Evolutionary conservation across 352 stramenopile species (phyloP).

Genomic region (Phytophthora chlamydospora): DNA sequence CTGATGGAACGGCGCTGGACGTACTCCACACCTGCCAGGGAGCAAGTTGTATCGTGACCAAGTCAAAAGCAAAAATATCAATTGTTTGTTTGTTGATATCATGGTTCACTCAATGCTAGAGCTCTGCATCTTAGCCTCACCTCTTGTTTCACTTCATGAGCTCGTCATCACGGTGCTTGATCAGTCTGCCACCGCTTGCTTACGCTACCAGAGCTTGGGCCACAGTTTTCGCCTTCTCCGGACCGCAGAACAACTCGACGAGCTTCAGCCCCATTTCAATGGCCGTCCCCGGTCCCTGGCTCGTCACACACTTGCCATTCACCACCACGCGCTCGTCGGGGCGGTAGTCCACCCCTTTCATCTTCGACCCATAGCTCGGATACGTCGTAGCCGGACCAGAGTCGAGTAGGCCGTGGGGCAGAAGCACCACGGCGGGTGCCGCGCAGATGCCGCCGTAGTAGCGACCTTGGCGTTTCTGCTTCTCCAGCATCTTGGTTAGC

Average conservation of each 20-base stretch:
- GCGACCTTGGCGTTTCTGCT: conserved; percentile 61
- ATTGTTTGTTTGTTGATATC: too few species aligned
- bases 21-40: too few species aligned
- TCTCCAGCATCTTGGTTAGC: conserved; percentile 57
- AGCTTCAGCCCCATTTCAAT: conserved; percentile 83
- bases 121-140: too few species aligned
- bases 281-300: conserved; percentile 65
- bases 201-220: conserved; percentile 49
- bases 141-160: too few species aligned
- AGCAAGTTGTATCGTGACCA: too few species aligned
- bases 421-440: conserved; percentile 63
- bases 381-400: conserved; percentile 53
- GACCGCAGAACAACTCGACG: conserved; percentile 63
- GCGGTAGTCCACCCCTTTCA: conserved; percentile 44
- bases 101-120: too few species aligned
- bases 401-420: conserved; percentile 55
- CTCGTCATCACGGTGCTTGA: too few species aligned
- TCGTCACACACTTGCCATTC: conserved; percentile 71
- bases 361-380: conserved; percentile 60
- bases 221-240: conserved; percentile 57
- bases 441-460: conserved; percentile 78
- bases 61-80: too few species aligned
- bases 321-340: conserved; percentile 58
- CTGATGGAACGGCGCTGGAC: too few species aligned
- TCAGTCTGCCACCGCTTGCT: too few species aligned